Percentiles rank a stretch among this genome's conserved stretches.
Conservation (phyloP, 306 rosid species). For the Prunus mume region DNA sequence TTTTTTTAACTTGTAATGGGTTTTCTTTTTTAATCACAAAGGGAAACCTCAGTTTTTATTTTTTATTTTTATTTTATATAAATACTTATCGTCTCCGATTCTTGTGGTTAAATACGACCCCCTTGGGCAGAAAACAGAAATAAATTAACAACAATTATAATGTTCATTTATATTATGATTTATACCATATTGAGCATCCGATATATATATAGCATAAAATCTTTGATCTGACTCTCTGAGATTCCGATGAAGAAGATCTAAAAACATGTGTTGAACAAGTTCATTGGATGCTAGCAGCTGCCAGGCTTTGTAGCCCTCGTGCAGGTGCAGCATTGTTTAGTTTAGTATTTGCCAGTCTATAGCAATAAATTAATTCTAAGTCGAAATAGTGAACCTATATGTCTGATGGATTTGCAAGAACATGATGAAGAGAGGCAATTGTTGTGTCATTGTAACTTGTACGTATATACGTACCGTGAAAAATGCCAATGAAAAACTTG, state of each 20-base stretch:
- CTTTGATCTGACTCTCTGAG: not conserved
- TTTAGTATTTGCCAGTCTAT: too few species aligned
- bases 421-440: not conserved
- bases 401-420: not conserved
- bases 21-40: not conserved
- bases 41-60: not conserved
- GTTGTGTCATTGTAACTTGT: not conserved
- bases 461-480: not conserved
- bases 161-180: too few species aligned
- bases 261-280: not conserved
- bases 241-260: not conserved
- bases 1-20: not conserved
- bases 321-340: not conserved
- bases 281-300: not conserved
- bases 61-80: not conserved
- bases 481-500: not conserved
- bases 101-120: not conserved
- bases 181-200: not conserved
- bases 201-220: not conserved
- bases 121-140: not conserved
- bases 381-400: not conserved
- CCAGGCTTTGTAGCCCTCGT: constrained; percentile 1
- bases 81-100: not conserved
- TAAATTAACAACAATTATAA: not conserved
- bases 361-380: too few species aligned